Evolutionary conservation across 352 stramenopile genomes (phyloP).

Genomic region (Pythium chondricola): DNA sequence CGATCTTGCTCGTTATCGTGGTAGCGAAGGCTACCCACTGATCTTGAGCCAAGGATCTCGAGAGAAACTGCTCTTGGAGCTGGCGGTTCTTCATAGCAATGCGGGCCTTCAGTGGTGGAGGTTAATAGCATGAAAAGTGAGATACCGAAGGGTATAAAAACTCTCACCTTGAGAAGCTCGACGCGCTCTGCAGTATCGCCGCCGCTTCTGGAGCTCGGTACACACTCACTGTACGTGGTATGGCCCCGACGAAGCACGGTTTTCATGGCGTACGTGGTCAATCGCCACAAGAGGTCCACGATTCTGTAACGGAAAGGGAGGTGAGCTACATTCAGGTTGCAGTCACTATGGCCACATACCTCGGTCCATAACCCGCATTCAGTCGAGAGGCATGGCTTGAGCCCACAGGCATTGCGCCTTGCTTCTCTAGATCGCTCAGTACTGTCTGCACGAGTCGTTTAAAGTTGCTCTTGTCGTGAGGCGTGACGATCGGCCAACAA

Average conservation of each 20-base stretch:
- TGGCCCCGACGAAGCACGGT: slow-evolving; percentile 17
- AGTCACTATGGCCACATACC: slow-evolving; percentile 20
- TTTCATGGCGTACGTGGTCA: slow-evolving; percentile 40
- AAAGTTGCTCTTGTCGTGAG: slow-evolving; percentile 56
- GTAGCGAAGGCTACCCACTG: slow-evolving; percentile 31
- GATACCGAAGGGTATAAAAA: too few species aligned
- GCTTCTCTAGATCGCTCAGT: slow-evolving; percentile 44
- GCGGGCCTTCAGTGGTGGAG: slow-evolving; percentile 17
- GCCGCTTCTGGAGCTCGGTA: slow-evolving; percentile 2
- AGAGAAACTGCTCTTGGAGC: slow-evolving; percentile 32
- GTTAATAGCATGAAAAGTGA: background rate
- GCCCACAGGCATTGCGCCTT: slow-evolving; percentile 28
- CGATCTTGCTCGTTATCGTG: slow-evolving; percentile 28
- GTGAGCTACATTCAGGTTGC: too few species aligned
- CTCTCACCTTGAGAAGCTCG: slow-evolving; percentile 19
- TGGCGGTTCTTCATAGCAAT: slow-evolving; percentile 38
- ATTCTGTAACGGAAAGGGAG: slow-evolving; percentile 16
- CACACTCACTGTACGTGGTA: slow-evolving; percentile 4
- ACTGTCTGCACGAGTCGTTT: slow-evolving; percentile 44
- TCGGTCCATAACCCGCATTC: slow-evolving; percentile 39
- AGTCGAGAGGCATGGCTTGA: slow-evolving; percentile 49
- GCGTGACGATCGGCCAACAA: slow-evolving; percentile 47
- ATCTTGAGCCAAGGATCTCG: slow-evolving; percentile 33
- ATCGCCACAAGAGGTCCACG: slow-evolving; percentile 45
- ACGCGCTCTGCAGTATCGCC: slow-evolving; percentile 19